Base-by-base conservation (phyloP, 495 filamentous ascomycete species). In the Chaetomidium leptoderma region DNA sequence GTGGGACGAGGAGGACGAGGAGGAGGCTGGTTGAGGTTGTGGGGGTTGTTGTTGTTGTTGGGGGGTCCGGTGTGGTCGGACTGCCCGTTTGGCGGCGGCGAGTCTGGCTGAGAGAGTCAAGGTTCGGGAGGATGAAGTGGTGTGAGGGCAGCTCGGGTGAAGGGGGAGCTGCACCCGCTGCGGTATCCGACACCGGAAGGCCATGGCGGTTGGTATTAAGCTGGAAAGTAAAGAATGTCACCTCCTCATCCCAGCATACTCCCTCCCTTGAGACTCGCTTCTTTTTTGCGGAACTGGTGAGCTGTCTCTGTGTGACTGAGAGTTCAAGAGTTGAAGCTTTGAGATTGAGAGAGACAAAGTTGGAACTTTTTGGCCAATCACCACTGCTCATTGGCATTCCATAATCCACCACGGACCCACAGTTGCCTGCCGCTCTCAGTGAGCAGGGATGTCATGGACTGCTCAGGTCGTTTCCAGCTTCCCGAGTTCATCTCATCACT, bases 51-150 rank as follows among this genome's bases (percentile, higher is more conserved):
- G 35, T 21, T 45, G 35, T 33, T 50, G 7, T 49, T 16, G 33
- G 17, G 26, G 53, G 6, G 9, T 49, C 21, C 2, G 53, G 27
- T 33, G 14, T 26, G 52, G 44, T 30, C 44, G 51, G 3, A 2
- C 16, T 16, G 51, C 35, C 21, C 50, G 32, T 32, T 46, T 53
- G 6, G 30, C 17, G 27, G 53, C 59, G n/a, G 45, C 32, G 21
- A 62, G 39, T 13, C 44, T 17, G 8, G 50, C 9, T 13, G 62
- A 57, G 42, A 57, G 32, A 24, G 51, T 59, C 36, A 65, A 55
- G 27, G 11, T 19, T 5, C 57, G 53, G 1, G 53, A 30, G 16
- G 14, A 36, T 14, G 29, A 21, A 7, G 6, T 24, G 21, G 1
- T 37, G 32, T 29, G 50, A 3, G 59, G 16, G 21, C n/a, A 43